These are phyloP conservation scores for Eimeria brunetti DNA, from an alignment of 169 alveolate genomes.

Conservation along the genomic window DNA sequence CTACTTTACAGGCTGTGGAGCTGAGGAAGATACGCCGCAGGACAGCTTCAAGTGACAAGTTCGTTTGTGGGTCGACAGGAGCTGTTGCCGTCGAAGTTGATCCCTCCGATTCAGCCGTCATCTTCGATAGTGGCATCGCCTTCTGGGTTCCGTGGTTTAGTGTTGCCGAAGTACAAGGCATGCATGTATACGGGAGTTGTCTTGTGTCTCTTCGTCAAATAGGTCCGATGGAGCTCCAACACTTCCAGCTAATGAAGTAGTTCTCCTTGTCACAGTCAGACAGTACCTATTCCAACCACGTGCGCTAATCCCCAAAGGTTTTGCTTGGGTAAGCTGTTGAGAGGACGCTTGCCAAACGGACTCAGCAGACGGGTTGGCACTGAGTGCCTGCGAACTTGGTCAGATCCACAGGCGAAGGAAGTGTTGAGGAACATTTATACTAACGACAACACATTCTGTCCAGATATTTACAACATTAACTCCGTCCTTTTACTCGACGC, in stretches of 20 bases:
- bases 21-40: conserved; percentile 53
- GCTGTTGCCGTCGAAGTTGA: not conserved
- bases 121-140: not conserved
- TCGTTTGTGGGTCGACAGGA: not conserved
- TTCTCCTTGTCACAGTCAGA: not conserved
- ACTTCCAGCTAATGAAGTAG: not conserved
- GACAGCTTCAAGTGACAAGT: conserved; percentile 44
- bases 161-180: not conserved
- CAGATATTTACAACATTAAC: not conserved
- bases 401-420: not conserved
- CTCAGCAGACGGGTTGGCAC: not conserved
- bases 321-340: not conserved
- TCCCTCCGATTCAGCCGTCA: conserved; percentile 17
- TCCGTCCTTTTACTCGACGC: not conserved
- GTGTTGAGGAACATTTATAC: not conserved
- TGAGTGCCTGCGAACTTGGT: not conserved
- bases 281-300: not conserved
- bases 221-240: not conserved
- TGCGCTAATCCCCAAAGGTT: not conserved
- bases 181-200: not conserved
- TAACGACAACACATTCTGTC: not conserved
- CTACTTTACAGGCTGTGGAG: conserved; percentile 30
- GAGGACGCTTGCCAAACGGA: not conserved
- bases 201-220: not conserved
- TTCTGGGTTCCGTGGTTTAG: not conserved